Evolutionary conservation across 169 alveolate species (phyloP), one percentile per base, ranked within the genome.

Genomic region (Prorocentrum cordatum): DNA sequence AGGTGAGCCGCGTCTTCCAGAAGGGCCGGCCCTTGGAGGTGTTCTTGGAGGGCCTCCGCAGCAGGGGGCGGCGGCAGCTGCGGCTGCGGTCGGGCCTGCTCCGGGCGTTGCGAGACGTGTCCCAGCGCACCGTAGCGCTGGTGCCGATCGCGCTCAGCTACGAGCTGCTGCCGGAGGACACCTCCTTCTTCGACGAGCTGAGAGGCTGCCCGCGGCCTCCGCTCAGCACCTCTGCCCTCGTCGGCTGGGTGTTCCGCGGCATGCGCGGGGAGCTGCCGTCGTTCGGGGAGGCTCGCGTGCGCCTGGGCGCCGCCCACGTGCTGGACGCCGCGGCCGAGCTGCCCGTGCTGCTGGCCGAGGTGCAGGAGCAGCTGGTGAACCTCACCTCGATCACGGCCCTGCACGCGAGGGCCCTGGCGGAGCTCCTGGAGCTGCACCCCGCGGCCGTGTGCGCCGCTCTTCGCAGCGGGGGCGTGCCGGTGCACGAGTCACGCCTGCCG

Each of bases 41-140:
- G 64, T 77, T 77, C 73, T 62, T 77, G 62, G 87, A 77, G 38
- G 87, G 87, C 59, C 80, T 80, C 20, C 77, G 90, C 47, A 62
- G 80, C 80, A 67, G 90, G 9, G 90, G 90, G 22, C 77, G 90
- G 29, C 64, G 90, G 59, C 90, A 80, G 79, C 90, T 80, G 29
- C 90, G 90, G 54, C 54, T 80, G 38, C 90, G 90, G 27, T 62
- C 90, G 9, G 90, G 90, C 58, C 68, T 80, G 70, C 38, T 80
- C 61, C 27, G 90, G 80, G 64, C 64, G 27, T 4, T 42, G 54
- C 54, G 54, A 9, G 54, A 42, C 16, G 54, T 42, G n/a, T 9
- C 54, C n/a, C 54, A 42, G 54, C 16, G 54, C 54, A 42, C 54
- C 54, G 90, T 80, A 58, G 68, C 67, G 29, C 90, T 80, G 58